Evolutionary conservation across 345 rosid species (phyloP).

Genomic region (Laguncularia racemosa): DNA sequence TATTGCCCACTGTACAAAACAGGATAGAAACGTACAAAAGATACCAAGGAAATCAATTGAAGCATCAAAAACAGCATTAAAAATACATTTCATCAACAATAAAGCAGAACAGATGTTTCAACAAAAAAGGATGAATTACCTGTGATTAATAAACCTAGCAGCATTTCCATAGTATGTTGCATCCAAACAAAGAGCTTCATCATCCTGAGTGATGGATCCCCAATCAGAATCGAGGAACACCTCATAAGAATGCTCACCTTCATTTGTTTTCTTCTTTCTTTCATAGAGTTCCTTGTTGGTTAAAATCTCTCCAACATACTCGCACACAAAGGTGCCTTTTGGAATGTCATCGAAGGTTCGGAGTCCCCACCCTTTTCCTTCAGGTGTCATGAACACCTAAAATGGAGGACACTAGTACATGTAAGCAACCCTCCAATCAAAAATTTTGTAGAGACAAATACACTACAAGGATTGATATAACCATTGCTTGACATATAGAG

Average conservation of each 20-base stretch:
- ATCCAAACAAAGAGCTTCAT: slow-evolving; percentile 85
- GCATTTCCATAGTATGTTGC: slow-evolving; percentile 70
- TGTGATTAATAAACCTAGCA: slow-evolving; percentile 88
- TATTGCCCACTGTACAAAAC: no score
- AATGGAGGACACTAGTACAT: slow-evolving; percentile 7
- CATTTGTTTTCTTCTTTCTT: slow-evolving; percentile 34
- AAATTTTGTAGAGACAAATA: no score
- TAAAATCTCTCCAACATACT: slow-evolving; percentile 78
- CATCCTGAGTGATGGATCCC: slow-evolving; percentile 57
- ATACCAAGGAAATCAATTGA: no score
- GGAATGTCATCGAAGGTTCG: slow-evolving; percentile 70
- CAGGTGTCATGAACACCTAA: slow-evolving; percentile 72
- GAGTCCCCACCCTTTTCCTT: slow-evolving; percentile 87
- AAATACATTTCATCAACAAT: neutral
- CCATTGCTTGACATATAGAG: neutral
- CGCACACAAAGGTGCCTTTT: slow-evolving; percentile 86
- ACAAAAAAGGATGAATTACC: slow-evolving; percentile 31
- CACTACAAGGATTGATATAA: neutral
- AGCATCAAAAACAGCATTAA: no score
- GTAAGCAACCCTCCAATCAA: neutral
- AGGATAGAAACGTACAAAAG: no score
- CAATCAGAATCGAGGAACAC: slow-evolving; percentile 81
- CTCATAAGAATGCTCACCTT: slow-evolving; percentile 43
- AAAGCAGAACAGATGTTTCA: neutral
- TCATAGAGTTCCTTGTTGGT: slow-evolving; percentile 58